Percentiles rank a stretch among this genome's conserved stretches.
Conservation (phyloP, 805 yeast species). For the Saccharomycodes ludwigii region DNA sequence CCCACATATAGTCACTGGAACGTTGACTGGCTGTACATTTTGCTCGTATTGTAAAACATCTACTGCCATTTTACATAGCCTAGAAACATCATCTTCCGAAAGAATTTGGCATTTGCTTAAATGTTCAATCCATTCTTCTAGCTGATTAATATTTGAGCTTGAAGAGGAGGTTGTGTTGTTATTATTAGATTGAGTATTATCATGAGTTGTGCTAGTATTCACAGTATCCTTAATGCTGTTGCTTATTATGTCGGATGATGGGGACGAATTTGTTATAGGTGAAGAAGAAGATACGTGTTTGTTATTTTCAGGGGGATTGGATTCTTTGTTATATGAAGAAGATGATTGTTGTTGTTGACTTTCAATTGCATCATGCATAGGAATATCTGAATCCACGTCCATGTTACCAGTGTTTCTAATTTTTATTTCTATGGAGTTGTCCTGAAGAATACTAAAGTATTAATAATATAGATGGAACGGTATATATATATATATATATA, state of each 20-base stretch:
- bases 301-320: conserved; percentile 13
- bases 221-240: conserved; percentile 2
- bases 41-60: conserved; percentile 86
- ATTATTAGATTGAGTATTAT: conserved; percentile 26
- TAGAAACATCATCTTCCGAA: conserved; percentile 65
- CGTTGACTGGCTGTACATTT: conserved; percentile 88
- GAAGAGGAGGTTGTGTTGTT: conserved; percentile 28
- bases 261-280: conserved; percentile 13
- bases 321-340: conserved; percentile 23
- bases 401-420: no score
- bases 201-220: conserved; percentile 18
- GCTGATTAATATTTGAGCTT: conserved; percentile 42
- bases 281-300: conserved; percentile 4
- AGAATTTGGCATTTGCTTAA: conserved; percentile 70
- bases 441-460: no score
- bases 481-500: background rate
- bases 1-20: conserved; percentile 96
- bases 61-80: conserved; percentile 79
- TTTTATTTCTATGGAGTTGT: no score
- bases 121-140: conserved; percentile 82
- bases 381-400: conserved; percentile 74
- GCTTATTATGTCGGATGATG: conserved; percentile 14
- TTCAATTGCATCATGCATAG: conserved; percentile 64
- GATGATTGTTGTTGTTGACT: conserved; percentile 6
- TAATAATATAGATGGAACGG: background rate